Conservation (phyloP, 2,329 filamentous ascomycete species). For the Tolypocladium ophioglossoides region DNA sequence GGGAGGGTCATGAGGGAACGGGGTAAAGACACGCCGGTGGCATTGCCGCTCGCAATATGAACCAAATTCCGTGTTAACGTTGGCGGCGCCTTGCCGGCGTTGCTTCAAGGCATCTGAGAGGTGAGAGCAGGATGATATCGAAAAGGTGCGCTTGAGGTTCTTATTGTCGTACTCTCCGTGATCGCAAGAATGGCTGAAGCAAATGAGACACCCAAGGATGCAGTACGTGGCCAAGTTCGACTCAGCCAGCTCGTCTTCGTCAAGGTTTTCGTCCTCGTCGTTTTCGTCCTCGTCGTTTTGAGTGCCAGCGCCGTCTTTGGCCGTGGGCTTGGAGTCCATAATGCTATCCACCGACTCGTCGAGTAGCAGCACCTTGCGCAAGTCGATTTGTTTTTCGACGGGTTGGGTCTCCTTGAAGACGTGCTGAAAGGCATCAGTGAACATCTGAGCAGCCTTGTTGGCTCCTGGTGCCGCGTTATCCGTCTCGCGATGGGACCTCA, state of each 20-base stretch:
- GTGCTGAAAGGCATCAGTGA: constrained; percentile 45
- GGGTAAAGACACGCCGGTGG: constrained; percentile 14
- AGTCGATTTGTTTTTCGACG: constrained; percentile 28
- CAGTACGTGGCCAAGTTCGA: constrained; percentile 42
- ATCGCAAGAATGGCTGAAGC: constrained; percentile 49
- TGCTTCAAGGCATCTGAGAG: constrained; percentile 21
- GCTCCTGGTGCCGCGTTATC: constrained; percentile 28
- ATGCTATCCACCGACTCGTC: constrained; percentile 44
- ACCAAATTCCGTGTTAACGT: constrained; percentile 3
- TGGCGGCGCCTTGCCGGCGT: constrained; percentile 9
- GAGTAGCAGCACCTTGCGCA: constrained; percentile 41
- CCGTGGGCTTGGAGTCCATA: constrained; percentile 41
- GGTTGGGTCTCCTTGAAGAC: constrained; percentile 33
- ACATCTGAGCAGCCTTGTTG: constrained; percentile 33
- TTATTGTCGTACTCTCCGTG: constrained; percentile 49
- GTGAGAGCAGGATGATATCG: constrained; percentile 25
- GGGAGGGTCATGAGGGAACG: constrained; percentile 11
- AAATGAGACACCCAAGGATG: constrained; percentile 46
- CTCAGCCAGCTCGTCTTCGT: constrained; percentile 30
- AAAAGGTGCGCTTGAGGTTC: constrained; percentile 42
- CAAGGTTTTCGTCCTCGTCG: constrained; percentile 23
- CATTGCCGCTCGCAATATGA: constrained; percentile 31
- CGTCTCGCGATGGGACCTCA: constrained; percentile 35
- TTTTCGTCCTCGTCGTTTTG: constrained; percentile 22
- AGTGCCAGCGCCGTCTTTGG: constrained; percentile 29